Evolutionary conservation across 371 early-diverging fungal species (phyloP), one percentile per base, ranked within the genome.

Genomic region (Blastocladiella emersonii): DNA sequence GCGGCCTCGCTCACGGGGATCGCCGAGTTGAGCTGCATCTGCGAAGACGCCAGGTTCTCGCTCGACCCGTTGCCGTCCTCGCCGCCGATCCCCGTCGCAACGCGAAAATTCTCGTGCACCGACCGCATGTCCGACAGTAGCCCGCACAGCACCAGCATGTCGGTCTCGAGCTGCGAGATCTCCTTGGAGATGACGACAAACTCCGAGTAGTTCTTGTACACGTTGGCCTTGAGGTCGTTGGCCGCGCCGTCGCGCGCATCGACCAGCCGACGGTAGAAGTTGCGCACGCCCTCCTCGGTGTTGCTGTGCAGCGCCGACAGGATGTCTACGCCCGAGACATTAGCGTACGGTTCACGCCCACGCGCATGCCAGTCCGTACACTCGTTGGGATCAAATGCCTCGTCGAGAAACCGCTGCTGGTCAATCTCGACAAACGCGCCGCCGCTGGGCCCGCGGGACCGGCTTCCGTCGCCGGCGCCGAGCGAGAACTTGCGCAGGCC

Each of bases 111-210:
- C 30, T 80, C 82, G 68, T 85, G 85, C 35, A 86, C 79, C 17
- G 76, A 73, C 30, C 80, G 79, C 30, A 89, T 65, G 57, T 91
- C 89, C 61, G 81, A 79, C 41, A 91, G 66, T 61, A 86, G 71
- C 35, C 78, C 83, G 35, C 86, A 82, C 23, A 91, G 70, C 8
- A 71, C 70, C 56, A 89, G 71, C 68, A 91, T 83, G 66, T 89
- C 89, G 21, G 81, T 78, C 70, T 89, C 89, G 64, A 88, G 72
- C 69, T 78, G 73, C 53, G 56, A 83, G 37, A 96, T 90, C 71
- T 96, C 97, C 69, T 94, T 92, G 25, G 93, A 90, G 57, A 96
- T 93, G 34, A 82, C 83, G 32, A 96, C 91, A 72, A 96, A 96
- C 68, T 93, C 92, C 49, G 82, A 83, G 71, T 96, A 95, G 76